Percentiles rank a stretch among this genome's conserved stretches.
These are phyloP conservation scores for Hanseniaspora mollemarum DNA, from an alignment of 805 yeast genomes.

Conservation along the genomic window DNA sequence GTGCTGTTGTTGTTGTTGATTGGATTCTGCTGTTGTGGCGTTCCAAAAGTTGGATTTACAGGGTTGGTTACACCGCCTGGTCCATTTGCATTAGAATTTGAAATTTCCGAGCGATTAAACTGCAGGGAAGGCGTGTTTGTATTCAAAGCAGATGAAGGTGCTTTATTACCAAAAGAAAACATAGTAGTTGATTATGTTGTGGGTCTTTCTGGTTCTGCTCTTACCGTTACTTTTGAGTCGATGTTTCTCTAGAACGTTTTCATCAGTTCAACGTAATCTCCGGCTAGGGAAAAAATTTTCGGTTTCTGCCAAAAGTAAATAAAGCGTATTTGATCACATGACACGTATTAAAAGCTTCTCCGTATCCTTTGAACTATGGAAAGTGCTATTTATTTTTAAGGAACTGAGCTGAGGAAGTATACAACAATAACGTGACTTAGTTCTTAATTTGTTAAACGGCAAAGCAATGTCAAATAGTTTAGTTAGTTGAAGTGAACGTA, in stretches of 20 bases:
- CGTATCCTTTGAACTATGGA: too few species aligned
- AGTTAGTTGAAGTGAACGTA: too few species aligned
- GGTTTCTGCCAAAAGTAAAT: too few species aligned
- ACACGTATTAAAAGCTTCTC: too few species aligned
- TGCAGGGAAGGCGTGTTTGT: not conserved
- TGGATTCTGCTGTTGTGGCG: not conserved
- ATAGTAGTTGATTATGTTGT: not conserved
- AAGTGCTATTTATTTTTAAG: too few species aligned
- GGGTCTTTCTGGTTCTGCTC: not conserved
- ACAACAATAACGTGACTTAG: too few species aligned
- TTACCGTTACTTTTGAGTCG: not conserved
- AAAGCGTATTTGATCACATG: too few species aligned
- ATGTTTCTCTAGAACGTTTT: not conserved
- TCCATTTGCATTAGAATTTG: not conserved
- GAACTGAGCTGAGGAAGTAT: too few species aligned
- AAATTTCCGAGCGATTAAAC: not conserved
- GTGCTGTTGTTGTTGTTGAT: not conserved
- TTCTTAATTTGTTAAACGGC: too few species aligned
- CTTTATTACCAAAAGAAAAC: not conserved
- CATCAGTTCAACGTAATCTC: too few species aligned
- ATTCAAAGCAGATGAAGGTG: not conserved
- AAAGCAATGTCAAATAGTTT: too few species aligned
- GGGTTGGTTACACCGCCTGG: not conserved
- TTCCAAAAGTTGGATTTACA: not conserved
- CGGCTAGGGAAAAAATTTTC: too few species aligned